Conservation (phyloP, 176 grass and related monocot species). For the Oryza nivara region DNA sequence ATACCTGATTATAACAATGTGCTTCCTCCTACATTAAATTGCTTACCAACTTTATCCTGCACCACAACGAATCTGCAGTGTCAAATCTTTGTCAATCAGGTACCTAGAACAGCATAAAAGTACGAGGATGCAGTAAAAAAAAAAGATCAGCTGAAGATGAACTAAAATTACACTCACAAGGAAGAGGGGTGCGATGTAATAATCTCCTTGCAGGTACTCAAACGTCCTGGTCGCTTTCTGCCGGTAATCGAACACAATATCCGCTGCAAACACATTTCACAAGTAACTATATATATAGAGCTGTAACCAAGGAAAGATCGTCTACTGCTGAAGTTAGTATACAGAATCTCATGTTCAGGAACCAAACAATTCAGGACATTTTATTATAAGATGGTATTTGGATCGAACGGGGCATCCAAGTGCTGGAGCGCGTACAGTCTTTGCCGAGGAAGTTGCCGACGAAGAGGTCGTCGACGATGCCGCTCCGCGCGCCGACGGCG, state of each 20-base stretch:
- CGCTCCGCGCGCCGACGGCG: slow-evolving; percentile 70
- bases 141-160: background rate
- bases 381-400: background rate
- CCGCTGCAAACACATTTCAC: slow-evolving; percentile 59
- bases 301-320: background rate
- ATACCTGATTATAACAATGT: slow-evolving; percentile 52
- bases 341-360: background rate
- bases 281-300: background rate
- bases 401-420: background rate
- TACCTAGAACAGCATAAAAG: slow-evolving; percentile 12
- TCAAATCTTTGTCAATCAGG: slow-evolving; percentile 44
- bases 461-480: slow-evolving; percentile 83
- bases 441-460: slow-evolving; percentile 84
- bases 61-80: slow-evolving; percentile 40
- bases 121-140: background rate
- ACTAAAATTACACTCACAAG: slow-evolving; percentile 58
- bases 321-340: background rate
- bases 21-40: slow-evolving; percentile 40
- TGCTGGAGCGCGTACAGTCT: slow-evolving; percentile 47
- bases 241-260: slow-evolving; percentile 94
- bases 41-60: slow-evolving; percentile 99
- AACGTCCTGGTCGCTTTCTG: slow-evolving; percentile 94
- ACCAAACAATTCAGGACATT: background rate
- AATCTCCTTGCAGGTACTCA: slow-evolving; percentile 84
- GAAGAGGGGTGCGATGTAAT: slow-evolving; percentile 88